phyloP scores from a whole-genome alignment of 768 basidiomycete genomes.

The Calocybe indica region DNA sequence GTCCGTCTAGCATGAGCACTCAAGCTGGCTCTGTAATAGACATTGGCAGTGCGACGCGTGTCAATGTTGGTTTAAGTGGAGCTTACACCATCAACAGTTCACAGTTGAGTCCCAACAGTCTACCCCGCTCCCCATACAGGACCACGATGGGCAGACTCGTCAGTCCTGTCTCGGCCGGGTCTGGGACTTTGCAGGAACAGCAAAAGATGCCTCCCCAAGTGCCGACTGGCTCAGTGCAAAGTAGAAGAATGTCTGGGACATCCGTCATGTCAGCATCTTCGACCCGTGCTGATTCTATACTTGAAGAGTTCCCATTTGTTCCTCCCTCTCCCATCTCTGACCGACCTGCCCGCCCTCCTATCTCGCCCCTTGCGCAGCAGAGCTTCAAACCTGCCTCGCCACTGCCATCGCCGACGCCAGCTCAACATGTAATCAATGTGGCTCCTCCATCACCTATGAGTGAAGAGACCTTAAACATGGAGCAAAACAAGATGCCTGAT shows the following conservation, averaged over 20 bases:
- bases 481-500: constrained; percentile 17
- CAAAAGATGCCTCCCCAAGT: constrained; percentile 61
- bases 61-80: constrained; percentile 51
- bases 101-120: constrained; percentile 23
- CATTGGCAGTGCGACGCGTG: constrained; percentile 60
- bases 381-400: constrained; percentile 41
- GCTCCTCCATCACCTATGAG: constrained; percentile 51
- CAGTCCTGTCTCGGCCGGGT: constrained; percentile 31
- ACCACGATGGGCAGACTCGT: constrained; percentile 62
- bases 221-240: constrained; percentile 42
- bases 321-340: constrained; percentile 88
- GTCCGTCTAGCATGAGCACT: constrained; percentile 60
- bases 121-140: constrained; percentile 43
- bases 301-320: constrained; percentile 85
- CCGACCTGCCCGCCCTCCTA: constrained; percentile 67
- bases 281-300: constrained; percentile 75
- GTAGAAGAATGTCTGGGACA: constrained; percentile 53
- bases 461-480: constrained; percentile 37
- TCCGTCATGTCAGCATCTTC: constrained; percentile 66
- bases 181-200: constrained; percentile 51
- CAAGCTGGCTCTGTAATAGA: constrained; percentile 54
- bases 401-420: constrained; percentile 48
- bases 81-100: constrained; percentile 12
- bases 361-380: constrained; percentile 63
- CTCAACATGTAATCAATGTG: constrained; percentile 37